Conservation (phyloP, 352 stramenopile species). For the Globisporangium barbulae region DNA sequence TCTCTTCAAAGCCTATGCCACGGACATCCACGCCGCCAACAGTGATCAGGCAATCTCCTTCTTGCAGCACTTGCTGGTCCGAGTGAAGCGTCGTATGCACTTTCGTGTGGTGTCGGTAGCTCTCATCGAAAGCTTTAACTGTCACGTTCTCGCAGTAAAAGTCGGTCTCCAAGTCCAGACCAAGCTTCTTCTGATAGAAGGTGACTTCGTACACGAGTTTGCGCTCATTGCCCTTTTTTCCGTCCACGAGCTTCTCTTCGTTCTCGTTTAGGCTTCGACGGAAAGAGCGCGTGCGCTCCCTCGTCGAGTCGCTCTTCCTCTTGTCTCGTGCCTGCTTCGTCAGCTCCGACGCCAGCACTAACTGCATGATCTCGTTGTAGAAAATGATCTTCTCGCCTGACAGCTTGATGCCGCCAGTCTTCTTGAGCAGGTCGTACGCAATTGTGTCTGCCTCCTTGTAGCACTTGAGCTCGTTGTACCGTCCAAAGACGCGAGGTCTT, state of each 20-base stretch:
- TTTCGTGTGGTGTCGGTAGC: conserved; percentile 41
- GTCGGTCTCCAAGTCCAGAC: conserved; percentile 85
- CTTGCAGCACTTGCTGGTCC: conserved; percentile 65
- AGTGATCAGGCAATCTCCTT: conserved; percentile 71
- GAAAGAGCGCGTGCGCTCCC: conserved; percentile 66
- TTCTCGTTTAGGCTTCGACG: conserved; percentile 65
- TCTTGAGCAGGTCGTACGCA: conserved; percentile 80
- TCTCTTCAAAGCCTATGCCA: conserved; percentile 84
- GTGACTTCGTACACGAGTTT: conserved; percentile 81
- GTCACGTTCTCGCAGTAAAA: conserved; percentile 89
- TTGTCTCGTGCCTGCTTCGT: conserved; percentile 74
- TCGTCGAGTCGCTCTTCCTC: conserved; percentile 50
- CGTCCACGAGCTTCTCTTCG: conserved; percentile 37
- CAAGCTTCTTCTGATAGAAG: conserved; percentile 81
- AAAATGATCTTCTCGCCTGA: conserved; percentile 87
- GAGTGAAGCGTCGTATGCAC: conserved; percentile 51
- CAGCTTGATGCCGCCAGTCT: conserved; percentile 60
- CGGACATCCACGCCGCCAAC: conserved; percentile 80
- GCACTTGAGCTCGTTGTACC: conserved; percentile 87
- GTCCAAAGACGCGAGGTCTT: conserved; percentile 81
- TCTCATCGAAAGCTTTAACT: conserved; percentile 74
- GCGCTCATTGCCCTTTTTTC: conserved; percentile 25
- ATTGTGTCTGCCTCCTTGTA: conserved; percentile 89
- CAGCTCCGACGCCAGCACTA: conserved; percentile 62
- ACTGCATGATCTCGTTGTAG: conserved; percentile 85